phyloP scores from a whole-genome alignment of 768 basidiomycete species.

The Pleurotus ostreatus region DNA sequence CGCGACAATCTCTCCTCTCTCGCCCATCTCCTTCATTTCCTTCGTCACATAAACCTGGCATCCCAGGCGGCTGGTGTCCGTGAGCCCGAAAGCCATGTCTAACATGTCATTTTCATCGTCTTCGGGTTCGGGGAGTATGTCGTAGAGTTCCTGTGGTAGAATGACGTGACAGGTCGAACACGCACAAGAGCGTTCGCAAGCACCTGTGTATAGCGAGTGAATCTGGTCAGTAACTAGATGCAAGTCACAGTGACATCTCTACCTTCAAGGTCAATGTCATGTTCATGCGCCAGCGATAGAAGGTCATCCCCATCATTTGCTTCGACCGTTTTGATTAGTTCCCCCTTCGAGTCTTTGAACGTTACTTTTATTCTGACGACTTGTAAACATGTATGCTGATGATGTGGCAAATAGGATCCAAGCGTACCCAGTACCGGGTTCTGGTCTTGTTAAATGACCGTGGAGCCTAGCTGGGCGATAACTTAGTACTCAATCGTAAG shows the following conservation, averaged over 20 bases:
- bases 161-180: conserved; percentile 99
- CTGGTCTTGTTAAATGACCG: conserved; percentile 55
- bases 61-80: conserved; percentile 84
- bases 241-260: conserved; percentile 16
- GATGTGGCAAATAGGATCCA: neutral
- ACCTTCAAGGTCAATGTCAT: conserved; percentile 97
- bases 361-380: conserved; percentile 73
- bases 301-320: conserved; percentile 94
- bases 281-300: conserved; percentile 86
- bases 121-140: conserved; percentile 85
- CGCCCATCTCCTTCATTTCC: conserved; percentile 81
- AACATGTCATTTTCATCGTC: conserved; percentile 99
- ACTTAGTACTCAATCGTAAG: neutral
- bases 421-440: conserved; percentile 64
- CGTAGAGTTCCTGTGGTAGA: conserved; percentile 75
- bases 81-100: conserved; percentile 95
- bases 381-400: conserved; percentile 3
- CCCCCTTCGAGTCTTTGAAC: conserved; percentile 87
- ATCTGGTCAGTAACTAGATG: neutral
- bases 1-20: conserved; percentile 81
- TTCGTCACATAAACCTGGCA: conserved; percentile 76
- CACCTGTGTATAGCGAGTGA: conserved; percentile 49
- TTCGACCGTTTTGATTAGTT: conserved; percentile 81
- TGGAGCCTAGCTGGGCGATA: conserved; percentile 29
- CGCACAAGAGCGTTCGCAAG: conserved; percentile 94